A percentile compares a stretch with the other conserved stretches of the same genome.
Conservation (phyloP, 176 grass and related monocot genomes). For the Cocos nucifera region DNA sequence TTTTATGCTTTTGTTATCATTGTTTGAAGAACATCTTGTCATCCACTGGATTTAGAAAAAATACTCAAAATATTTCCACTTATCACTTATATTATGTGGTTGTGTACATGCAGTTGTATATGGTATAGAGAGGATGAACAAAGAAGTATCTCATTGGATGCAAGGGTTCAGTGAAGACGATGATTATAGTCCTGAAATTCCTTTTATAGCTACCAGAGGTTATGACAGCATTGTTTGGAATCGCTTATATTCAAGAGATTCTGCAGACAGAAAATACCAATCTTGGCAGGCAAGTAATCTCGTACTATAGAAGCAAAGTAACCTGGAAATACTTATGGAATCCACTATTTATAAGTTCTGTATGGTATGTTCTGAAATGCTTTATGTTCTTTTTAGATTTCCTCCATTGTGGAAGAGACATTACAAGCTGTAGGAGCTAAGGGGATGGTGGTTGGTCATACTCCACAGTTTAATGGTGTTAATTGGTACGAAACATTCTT, state of each 20-base stretch:
- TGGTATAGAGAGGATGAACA: conserved; percentile 77
- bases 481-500: conserved; percentile 43
- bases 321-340: too few species aligned
- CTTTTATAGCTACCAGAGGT: conserved; percentile 84
- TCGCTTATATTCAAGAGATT: conserved; percentile 66
- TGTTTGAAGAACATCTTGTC: too few species aligned
- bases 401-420: conserved; percentile 63
- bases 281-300: conserved; percentile 42
- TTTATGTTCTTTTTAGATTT: conserved; percentile 49
- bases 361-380: too few species aligned
- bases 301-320: background rate
- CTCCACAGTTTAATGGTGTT: conserved; percentile 64
- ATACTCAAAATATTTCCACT: too few species aligned
- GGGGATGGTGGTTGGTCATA: conserved; percentile 91
- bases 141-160: conserved; percentile 82
- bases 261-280: conserved; percentile 22
- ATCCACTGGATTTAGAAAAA: too few species aligned
- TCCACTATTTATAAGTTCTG: too few species aligned
- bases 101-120: conserved; percentile 48
- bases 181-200: conserved; percentile 29
- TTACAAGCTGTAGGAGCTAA: conserved; percentile 61
- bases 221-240: conserved; percentile 93
- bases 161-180: conserved; percentile 34
- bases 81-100: background rate
- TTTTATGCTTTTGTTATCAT: too few species aligned